Evolutionary conservation across 2,329 filamentous ascomycete genomes (phyloP).

Genomic region (Penicillium sclerotigenum): DNA sequence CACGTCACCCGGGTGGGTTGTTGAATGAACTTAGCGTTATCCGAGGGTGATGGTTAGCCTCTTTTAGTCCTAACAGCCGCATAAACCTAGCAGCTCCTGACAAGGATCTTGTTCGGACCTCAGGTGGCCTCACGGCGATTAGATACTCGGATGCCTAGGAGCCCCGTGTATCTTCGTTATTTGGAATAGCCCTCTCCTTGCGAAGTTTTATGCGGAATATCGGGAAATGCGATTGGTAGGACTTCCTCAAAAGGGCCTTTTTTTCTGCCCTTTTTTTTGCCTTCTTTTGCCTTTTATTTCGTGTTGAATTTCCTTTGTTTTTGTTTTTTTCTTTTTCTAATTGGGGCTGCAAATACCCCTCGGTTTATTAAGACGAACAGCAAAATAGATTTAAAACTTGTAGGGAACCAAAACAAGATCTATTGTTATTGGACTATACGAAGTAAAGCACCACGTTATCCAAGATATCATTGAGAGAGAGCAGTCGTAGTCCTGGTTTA

Average conservation of each 20-base stretch:
- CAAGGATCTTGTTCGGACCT: constrained; percentile 5
- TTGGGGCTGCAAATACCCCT: not conserved
- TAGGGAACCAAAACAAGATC: not conserved
- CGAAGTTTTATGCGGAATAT: not conserved
- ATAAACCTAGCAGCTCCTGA: not conserved
- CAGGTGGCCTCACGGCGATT: not conserved
- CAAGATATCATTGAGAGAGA: constrained; percentile 5
- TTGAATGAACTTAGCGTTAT: not conserved
- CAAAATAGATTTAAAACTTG: constrained; percentile 1
- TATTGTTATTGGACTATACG: not conserved
- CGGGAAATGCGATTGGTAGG: not conserved
- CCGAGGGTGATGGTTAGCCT: not conserved
- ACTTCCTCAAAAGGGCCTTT: not conserved
- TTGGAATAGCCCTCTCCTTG: not conserved
- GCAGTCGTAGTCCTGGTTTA: not conserved
- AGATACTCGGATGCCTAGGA: not conserved
- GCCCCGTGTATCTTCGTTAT: not conserved
- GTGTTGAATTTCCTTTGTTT: not conserved
- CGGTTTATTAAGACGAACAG: not conserved
- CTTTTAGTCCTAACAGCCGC: not conserved
- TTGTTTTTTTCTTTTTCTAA: not conserved
- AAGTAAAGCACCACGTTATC: constrained; percentile 16
- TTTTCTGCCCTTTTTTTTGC: too few relatives aligned
- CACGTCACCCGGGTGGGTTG: constrained; percentile 1
- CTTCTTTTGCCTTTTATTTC: too few relatives aligned